Base-by-base conservation (phyloP, 225 moss, liverwort and hornwort genomes). In the Marchantia paleacea region DNA sequence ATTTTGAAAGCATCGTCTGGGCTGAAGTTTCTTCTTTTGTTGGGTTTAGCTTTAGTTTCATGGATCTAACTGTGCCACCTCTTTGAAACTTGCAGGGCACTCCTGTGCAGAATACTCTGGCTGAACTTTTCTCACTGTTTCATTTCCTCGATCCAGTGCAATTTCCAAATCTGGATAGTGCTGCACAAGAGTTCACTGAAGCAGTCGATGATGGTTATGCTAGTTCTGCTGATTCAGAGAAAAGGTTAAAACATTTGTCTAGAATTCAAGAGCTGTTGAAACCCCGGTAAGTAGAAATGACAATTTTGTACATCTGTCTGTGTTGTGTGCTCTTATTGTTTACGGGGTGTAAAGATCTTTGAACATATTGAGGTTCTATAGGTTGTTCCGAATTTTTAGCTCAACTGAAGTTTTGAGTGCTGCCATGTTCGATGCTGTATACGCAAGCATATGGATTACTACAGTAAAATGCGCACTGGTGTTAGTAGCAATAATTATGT, bases 51-150 rank as follows among this genome's bases (percentile, higher is more conserved):
- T 66, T 29, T 66, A 66, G 28, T 28, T 66, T 66, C 29, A 66
- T 51, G 49, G n/a, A 22, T 62, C 62, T 22, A 50, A n/a, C 5
- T 53, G 50, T 73, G 55, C 24, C 24, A 65, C 19, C 11, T 51
- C 60, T 48, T 78, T 57, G 67, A 28, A 68, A 72, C 30, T 80
- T 86, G 85, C 92, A 96, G 96, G 94, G 92, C 77, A 91, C 90
- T 76, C 96, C 96, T 49, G 87, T 96, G 71, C 91, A 94, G 68
- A 93, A 96, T 82, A 92, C 90, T n/a, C 75, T 92, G 81, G 84
- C 88, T 75, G 94, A 94, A 85, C 86, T 96, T 22, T 92, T 90
- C 86, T 83, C 92, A 67, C 86, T 96, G 16, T 85, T 94, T 67
- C 92, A 94, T 75, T 96, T 96, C 72, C 84, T 96, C 84, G 96